Conservation (phyloP, 805 yeast species). For the Ogataea paradorogensis region DNA sequence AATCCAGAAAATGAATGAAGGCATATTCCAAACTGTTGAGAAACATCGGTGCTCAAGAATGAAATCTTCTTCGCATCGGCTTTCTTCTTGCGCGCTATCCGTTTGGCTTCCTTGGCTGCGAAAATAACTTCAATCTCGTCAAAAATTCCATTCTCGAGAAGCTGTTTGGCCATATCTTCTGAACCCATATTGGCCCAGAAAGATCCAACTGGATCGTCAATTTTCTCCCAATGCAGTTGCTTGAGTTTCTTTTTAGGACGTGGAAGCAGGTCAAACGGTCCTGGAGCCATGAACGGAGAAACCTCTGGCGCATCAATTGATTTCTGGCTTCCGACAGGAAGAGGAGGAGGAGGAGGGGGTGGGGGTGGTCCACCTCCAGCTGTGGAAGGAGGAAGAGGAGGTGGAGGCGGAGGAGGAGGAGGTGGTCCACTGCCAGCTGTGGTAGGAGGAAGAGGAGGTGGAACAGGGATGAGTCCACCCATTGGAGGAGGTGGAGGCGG, state of each 20-base stretch:
- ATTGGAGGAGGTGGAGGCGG: constrained; percentile 38
- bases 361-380: constrained; percentile 17
- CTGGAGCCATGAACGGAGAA: constrained; percentile 28
- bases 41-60: constrained; percentile 75
- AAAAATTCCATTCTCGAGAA: constrained; percentile 74
- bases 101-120: constrained; percentile 73
- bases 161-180: constrained; percentile 54
- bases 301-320: constrained; percentile 10
- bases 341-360: constrained; percentile 34
- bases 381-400: constrained; percentile 28
- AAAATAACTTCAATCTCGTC: constrained; percentile 82
- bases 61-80: constrained; percentile 55
- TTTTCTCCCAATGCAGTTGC: constrained; percentile 95
- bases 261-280: constrained; percentile 50
- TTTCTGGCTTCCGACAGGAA: constrained; percentile 16
- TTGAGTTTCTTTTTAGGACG: constrained; percentile 77
- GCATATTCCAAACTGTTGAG: constrained; percentile 94
- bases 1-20: constrained; percentile 69
- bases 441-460: constrained; percentile 29
- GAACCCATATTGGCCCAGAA: constrained; percentile 77
- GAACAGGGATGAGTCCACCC: too few relatives aligned
- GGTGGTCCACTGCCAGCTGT: constrained; percentile 8
- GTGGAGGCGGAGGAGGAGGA: constrained; percentile 26
- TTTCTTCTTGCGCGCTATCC: constrained; percentile 44
- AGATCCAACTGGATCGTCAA: constrained; percentile 79